phyloP scores from a whole-genome alignment of 2,329 filamentous ascomycete genomes.

The Xylariaceae sp. region DNA sequence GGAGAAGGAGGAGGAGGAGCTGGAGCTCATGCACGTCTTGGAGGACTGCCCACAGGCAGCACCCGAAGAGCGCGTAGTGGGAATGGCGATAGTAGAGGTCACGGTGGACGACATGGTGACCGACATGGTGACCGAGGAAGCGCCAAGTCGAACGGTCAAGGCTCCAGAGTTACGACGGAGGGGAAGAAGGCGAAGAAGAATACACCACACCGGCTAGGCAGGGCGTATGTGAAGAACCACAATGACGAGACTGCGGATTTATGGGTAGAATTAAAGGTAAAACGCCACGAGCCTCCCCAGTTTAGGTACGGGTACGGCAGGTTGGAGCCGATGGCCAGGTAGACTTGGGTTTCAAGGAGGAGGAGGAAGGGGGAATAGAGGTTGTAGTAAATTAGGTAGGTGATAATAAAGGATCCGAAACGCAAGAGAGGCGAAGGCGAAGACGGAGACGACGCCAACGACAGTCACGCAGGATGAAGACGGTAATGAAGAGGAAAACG shows the following conservation, averaged over 20 bases:
- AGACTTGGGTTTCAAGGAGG: constrained; percentile 2
- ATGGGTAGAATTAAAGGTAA: constrained; percentile 9
- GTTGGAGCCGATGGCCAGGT: background rate
- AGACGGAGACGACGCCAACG: no score
- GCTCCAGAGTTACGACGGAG: background rate
- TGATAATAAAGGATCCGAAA: no score
- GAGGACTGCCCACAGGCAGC: constrained; percentile 36
- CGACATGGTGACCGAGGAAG: constrained; percentile 5
- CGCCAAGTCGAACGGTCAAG: background rate
- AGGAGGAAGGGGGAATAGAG: constrained; percentile 5
- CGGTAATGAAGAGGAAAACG: no score
- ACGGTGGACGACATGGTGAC: constrained; percentile 37
- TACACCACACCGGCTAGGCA: constrained; percentile 7
- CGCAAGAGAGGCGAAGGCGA: no score
- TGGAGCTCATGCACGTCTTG: constrained; percentile 46
- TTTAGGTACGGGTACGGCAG: background rate
- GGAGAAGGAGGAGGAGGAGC: constrained; percentile 55
- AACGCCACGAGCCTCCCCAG: constrained; percentile 10
- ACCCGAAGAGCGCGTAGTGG: constrained; percentile 39
- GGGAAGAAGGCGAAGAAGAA: background rate
- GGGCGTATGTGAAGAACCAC: constrained; percentile 1
- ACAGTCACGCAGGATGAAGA: no score
- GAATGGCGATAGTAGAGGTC: constrained; percentile 68
- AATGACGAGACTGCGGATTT: constrained; percentile 14
- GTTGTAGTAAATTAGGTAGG: background rate